A percentile compares a stretch with the other conserved stretches of the same genome.
phyloP scores from a whole-genome alignment of 805 yeast genomes.

The Wickerhamomyces canadensis region DNA sequence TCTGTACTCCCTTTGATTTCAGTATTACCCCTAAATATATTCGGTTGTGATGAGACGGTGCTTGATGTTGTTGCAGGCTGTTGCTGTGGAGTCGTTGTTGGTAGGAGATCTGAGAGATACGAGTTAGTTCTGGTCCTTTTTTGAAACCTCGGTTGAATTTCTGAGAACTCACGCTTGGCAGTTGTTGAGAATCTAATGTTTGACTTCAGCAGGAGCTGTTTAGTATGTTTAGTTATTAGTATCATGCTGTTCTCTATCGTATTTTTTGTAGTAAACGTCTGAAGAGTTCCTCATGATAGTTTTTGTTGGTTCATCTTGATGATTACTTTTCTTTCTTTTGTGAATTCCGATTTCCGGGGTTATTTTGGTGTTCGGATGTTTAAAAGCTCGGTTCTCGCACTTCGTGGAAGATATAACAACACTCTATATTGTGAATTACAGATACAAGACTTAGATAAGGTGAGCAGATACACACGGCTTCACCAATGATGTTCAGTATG shows the following conservation, averaged over 20 bases:
- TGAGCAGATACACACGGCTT: too few species aligned
- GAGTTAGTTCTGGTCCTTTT: not conserved
- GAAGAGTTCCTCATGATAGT: not conserved
- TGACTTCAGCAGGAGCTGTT: not conserved
- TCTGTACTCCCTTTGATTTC: slow-evolving; percentile 31
- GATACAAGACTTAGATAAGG: too few species aligned
- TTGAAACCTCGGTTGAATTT: not conserved
- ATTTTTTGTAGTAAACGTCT: too few species aligned
- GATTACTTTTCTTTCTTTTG: not conserved
- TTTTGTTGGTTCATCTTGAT: not conserved
- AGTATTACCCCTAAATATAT: slow-evolving; percentile 28
- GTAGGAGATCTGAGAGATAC: not conserved
- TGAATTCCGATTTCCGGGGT: not conserved
- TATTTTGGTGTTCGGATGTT: too few species aligned
- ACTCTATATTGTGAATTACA: too few species aligned
- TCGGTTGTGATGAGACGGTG: not conserved
- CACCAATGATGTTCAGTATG: too few species aligned
- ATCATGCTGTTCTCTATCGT: not conserved
- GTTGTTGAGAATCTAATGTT: not conserved
- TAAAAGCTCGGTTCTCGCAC: too few species aligned
- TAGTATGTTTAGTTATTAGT: not conserved
- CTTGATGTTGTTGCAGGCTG: too few species aligned
- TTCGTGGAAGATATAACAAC: too few species aligned
- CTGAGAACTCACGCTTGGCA: not conserved
- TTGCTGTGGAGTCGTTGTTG: too few species aligned